Base-by-base conservation (phyloP, 805 yeast species). In the Suhomyces sp. region DNA sequence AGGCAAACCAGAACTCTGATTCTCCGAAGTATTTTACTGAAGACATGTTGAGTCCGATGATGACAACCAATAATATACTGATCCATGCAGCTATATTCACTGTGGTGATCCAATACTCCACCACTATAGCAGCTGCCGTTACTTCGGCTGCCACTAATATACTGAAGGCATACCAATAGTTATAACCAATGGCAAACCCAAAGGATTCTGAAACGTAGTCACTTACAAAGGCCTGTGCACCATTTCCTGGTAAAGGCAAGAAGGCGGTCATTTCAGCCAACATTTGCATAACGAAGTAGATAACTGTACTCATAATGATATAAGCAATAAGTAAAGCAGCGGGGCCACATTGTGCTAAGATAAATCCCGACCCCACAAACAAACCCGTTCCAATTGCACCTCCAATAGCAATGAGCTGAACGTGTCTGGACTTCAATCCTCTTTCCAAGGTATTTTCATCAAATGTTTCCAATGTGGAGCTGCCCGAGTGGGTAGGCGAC, bases 111-210 rank as follows among this genome's bases (percentile, higher is more conserved):
- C 76, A 72, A 54, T 71, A 72, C 44, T 66, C 56, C 38, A 72
- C 59, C 19, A 72, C 69, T 33, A 70, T 58, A 38, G 72, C 67
- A 5, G 89, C 83, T 35, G 76, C 76, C 3, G 73, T 65, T 36
- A 71, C 63, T 57, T 72, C 76, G 15, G 73, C 60, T 0, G 75
- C 72, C 10, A 69, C 68, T 47, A 70, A 61, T 53, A 70, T 70
- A 9, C 68, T 57, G 49, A 66, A 67, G 7, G 69, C 68, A 59
- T 66, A 70, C 68, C 67, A 69, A 56, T 68, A 70, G 54, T 69
- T 70, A 59, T 66, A 69, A 45, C 73, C 71, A 19, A 62, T 56
- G 27, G 75, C 72, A 52, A 70, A 67, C 1, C 73, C 73, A 44
- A 69, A 62, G 6, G 73, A 66, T 5, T 60, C 60, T 12, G 67